Evolutionary conservation across 1,284 basidiomycete genomes (phyloP).

Genomic region (Pascua guehoae): DNA sequence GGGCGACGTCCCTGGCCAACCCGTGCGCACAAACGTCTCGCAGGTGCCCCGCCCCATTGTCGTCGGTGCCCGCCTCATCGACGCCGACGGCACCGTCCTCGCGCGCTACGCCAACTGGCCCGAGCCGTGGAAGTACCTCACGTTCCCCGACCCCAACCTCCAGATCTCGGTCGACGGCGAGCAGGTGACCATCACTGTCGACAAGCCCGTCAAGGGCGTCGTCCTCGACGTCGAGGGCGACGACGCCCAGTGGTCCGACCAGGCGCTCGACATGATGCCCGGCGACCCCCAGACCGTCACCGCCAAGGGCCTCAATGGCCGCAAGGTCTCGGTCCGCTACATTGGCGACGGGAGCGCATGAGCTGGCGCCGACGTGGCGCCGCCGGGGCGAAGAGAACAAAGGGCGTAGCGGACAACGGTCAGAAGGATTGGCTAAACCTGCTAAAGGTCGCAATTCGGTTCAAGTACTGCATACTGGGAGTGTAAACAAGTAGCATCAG

Average conservation of each 20-base stretch:
- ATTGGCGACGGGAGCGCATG: constrained; percentile 14
- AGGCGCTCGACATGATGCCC: constrained; percentile 80
- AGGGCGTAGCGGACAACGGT: too few species aligned
- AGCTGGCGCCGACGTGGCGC: not conserved
- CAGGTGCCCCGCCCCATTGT: constrained; percentile 66
- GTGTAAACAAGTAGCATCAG: too few species aligned
- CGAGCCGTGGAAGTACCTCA: constrained; percentile 84
- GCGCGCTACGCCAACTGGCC: constrained; percentile 71
- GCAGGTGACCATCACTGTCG: constrained; percentile 59
- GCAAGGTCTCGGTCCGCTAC: constrained; percentile 59
- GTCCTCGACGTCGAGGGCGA: constrained; percentile 67
- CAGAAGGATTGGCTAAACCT: too few species aligned
- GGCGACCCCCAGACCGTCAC: constrained; percentile 66
- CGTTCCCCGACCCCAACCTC: constrained; percentile 66
- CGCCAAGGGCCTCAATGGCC: constrained; percentile 63
- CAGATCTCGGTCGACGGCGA: constrained; percentile 59
- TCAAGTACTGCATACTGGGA: too few species aligned
- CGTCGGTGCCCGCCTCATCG: constrained; percentile 67
- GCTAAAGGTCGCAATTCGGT: too few species aligned
- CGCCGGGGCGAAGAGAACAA: too few species aligned
- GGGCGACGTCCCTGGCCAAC: constrained; percentile 64
- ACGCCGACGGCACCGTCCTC: constrained; percentile 53
- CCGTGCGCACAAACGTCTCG: constrained; percentile 61
- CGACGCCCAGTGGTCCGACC: constrained; percentile 71
- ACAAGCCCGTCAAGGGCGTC: constrained; percentile 76